Evolutionary conservation across 2,329 filamentous ascomycete species (phyloP), one percentile per base, ranked within the genome.

Genomic region (Stachybotrys elegans): DNA sequence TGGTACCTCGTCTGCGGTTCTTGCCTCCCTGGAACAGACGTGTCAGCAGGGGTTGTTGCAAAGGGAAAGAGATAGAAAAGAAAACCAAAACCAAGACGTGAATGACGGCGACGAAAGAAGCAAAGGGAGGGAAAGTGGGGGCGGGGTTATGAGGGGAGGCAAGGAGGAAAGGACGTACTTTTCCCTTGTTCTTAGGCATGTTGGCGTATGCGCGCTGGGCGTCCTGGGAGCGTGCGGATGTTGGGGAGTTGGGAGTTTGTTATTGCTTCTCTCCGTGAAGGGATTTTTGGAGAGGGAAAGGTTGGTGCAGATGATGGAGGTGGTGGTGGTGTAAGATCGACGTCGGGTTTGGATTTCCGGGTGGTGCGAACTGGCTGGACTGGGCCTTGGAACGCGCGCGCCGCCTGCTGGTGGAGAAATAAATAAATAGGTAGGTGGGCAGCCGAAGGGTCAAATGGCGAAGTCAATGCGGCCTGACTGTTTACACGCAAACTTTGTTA

Each of bases 171-270:
- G 16, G 35, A 36, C 79, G 66, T 77, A 95, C 90, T 76, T 95
- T 96, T 91, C 91, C 91, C 84, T 96, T 96, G 71, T 96, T 96
- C 88, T 96, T 96, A 64, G 91, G 91, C 91, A 96, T 96, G 51
- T 71, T 83, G 63, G 47, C 51, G 43, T 17, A 34, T 16, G 38
- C 22, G n/a, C 16, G 22, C 21, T 19, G 16, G 12, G 22, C 14
- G 20, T n/a, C 22, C 38, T 22, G 9, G 21, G 22, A 25, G 37
- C 14, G 51, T 57, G 52, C 52, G 46, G 50, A 56, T 50, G 47
- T 57, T 49, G 53, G 50, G 45, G 45, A 53, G 47, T 49, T 47
- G 43, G 48, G 52, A 51, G 53, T 56, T 53, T 41, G 19, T 43
- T 40, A 42, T 41, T 43, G 44, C 46, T 44, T 34, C 44, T 47